phyloP scores from a whole-genome alignment of 257 asterid genomes.

The Anisodus tanguticus region DNA sequence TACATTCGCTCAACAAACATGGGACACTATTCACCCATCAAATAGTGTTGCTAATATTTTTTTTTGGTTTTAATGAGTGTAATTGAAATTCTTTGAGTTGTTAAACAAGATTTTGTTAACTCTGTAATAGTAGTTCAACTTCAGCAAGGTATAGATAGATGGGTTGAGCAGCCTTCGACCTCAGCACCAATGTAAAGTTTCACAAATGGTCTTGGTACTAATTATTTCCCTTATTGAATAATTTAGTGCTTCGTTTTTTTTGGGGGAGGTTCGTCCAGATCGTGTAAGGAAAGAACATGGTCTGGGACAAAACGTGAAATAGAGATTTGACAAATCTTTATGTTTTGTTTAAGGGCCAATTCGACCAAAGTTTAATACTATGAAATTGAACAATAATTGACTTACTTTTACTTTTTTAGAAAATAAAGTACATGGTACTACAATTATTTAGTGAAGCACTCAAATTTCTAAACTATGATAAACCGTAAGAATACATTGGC shows the following conservation, averaged over 20 bases:
- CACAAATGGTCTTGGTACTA: neutral
- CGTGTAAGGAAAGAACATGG: neutral
- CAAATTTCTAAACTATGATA: neutral
- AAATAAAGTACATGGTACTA: no score
- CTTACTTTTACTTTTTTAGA: neutral
- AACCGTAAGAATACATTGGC: neutral
- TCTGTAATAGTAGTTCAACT: constrained; percentile 14
- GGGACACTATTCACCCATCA: no score
- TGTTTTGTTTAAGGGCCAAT: neutral
- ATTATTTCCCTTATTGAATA: neutral
- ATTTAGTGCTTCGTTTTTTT: neutral
- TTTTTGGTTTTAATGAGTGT: neutral
- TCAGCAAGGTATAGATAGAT: neutral
- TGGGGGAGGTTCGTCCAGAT: neutral
- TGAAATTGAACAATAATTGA: neutral
- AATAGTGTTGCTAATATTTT: no score
- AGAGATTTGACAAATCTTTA: constrained; percentile 18
- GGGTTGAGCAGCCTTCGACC: neutral
- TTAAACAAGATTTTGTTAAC: neutral
- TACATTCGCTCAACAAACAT: no score
- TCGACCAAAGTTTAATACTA: neutral
- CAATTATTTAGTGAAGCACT: neutral
- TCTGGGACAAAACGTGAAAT: constrained; percentile 29
- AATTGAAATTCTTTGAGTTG: neutral
- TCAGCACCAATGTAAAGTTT: neutral